Percentiles rank a stretch among this genome's conserved stretches.
Evolutionary conservation across 371 early-diverging fungal genomes (phyloP).

Genomic region (Thermomucor indicae-seudaticae): DNA sequence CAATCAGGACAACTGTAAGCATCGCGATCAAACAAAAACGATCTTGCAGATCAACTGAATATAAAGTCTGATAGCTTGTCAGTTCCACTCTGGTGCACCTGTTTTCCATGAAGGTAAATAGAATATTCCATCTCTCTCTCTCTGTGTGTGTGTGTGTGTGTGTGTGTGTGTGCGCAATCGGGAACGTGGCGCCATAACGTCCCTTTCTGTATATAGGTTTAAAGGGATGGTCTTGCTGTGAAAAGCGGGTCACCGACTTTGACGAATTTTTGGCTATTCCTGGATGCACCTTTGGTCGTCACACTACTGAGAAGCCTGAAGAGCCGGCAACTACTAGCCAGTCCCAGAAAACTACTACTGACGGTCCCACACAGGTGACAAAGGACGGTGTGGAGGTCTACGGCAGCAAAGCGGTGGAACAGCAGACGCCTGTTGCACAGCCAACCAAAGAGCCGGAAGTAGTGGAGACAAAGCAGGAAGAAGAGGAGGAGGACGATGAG

Average conservation of each 20-base stretch:
- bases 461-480: slow-evolving; percentile 20
- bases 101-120: slow-evolving; percentile 81
- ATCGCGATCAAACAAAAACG: background rate
- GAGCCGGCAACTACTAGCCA: slow-evolving; percentile 21
- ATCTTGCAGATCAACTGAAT: background rate
- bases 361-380: slow-evolving; percentile 16
- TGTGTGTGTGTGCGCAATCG: no score
- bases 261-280: slow-evolving; percentile 88
- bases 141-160: background rate
- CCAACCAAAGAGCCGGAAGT: background rate
- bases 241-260: slow-evolving; percentile 85
- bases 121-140: background rate
- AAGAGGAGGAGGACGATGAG: slow-evolving; percentile 70
- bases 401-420: slow-evolving; percentile 8
- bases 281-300: slow-evolving; percentile 70
- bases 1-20: slow-evolving; percentile 62
- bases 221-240: slow-evolving; percentile 95
- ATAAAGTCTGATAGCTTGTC: slow-evolving; percentile 47
- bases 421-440: background rate
- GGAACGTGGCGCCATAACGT: no score
- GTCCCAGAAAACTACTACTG: slow-evolving; percentile 7
- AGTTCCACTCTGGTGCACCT: slow-evolving; percentile 81
- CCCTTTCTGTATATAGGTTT: slow-evolving; percentile 55
- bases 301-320: slow-evolving; percentile 53
- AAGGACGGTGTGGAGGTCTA: slow-evolving; percentile 44